Evolutionary conservation across 31 red algal genomes (phyloP).

Genomic region (Asparagopsis taxiformis): DNA sequence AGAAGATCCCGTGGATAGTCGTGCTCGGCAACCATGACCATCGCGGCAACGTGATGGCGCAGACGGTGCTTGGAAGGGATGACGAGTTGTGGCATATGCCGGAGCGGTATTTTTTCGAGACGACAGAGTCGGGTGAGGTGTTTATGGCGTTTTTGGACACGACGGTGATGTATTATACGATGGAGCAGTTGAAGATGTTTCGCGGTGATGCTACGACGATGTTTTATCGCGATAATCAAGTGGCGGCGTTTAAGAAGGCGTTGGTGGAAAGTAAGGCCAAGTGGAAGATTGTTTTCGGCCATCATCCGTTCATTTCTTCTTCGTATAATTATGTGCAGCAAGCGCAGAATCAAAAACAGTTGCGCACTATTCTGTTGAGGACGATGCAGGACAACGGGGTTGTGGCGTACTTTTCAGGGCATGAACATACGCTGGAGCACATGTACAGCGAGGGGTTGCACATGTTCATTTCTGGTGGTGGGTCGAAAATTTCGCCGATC

Average conservation of each 20-base stretch:
- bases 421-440: conserved; percentile 44
- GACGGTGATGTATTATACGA: conserved; percentile 38
- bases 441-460: conserved; percentile 15
- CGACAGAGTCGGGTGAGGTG: conserved; percentile 17
- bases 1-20: conserved; percentile 24
- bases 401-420: conserved; percentile 7
- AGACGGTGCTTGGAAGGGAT: neutral
- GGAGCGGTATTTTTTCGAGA: conserved; percentile 39
- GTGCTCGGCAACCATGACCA: conserved; percentile 68
- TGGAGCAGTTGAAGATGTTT: conserved; percentile 20
- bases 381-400: conserved; percentile 11
- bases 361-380: conserved; percentile 2
- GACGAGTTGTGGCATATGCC: conserved; percentile 19
- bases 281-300: conserved; percentile 67
- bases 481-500: conserved; percentile 14
- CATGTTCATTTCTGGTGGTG: conserved; percentile 24
- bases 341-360: neutral
- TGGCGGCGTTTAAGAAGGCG: conserved; percentile 6
- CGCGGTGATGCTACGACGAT: neutral
- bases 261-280: conserved; percentile 26
- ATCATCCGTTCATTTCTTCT: conserved; percentile 55
- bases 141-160: conserved; percentile 74
- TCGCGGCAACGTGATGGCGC: conserved; percentile 19
- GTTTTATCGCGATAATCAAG: conserved; percentile 18
- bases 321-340: conserved; percentile 32